Percentiles rank a stretch among this genome's conserved stretches.
These are phyloP conservation scores for Mortierella sp. DNA, from an alignment of 371 early-diverging fungal genomes.

Conservation along the genomic window DNA sequence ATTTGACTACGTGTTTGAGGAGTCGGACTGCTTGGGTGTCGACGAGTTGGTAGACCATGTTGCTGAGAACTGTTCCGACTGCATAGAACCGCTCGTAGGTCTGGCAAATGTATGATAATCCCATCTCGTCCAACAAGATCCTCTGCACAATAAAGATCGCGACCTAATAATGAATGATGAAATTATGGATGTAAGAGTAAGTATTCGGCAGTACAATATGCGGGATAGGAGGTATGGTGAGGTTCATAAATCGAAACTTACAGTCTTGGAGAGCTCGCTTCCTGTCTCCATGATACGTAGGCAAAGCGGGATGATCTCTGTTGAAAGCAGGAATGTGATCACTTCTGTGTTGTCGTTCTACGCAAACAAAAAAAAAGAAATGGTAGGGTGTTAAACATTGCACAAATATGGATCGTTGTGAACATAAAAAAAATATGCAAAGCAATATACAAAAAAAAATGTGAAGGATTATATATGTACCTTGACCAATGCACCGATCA, in stretches of 20 bases:
- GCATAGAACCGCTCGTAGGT: constrained; percentile 98
- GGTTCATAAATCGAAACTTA: constrained; percentile 32
- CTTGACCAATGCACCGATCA: constrained; percentile 97
- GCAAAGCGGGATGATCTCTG: constrained; percentile 99
- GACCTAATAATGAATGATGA: constrained; percentile 60
- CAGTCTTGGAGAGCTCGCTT: constrained; percentile 95
- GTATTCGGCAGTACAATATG: no score
- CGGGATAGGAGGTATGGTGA: no score
- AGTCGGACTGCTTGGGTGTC: constrained; percentile 89
- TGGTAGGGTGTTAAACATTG: not conserved
- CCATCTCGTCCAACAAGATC: constrained; percentile 95
- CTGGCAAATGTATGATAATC: constrained; percentile 97
- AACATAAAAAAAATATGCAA: not conserved
- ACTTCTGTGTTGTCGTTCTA: constrained; percentile 96
- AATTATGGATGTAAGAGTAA: not conserved
- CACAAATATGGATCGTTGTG: not conserved
- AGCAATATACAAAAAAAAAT: not conserved
- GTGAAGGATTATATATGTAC: constrained; percentile 55
- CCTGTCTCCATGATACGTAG: constrained; percentile 99
- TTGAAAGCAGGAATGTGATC: constrained; percentile 93
- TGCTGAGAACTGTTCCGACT: constrained; percentile 95
- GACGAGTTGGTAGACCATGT: constrained; percentile 94
- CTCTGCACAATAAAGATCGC: constrained; percentile 98
- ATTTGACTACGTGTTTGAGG: constrained; percentile 95
- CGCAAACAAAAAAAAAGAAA: not conserved